A percentile compares a stretch with the other conserved stretches of the same genome.
Evolutionary conservation across 139 green algal genomes (phyloP).

Genomic region (Chlamydomonas applanata): DNA sequence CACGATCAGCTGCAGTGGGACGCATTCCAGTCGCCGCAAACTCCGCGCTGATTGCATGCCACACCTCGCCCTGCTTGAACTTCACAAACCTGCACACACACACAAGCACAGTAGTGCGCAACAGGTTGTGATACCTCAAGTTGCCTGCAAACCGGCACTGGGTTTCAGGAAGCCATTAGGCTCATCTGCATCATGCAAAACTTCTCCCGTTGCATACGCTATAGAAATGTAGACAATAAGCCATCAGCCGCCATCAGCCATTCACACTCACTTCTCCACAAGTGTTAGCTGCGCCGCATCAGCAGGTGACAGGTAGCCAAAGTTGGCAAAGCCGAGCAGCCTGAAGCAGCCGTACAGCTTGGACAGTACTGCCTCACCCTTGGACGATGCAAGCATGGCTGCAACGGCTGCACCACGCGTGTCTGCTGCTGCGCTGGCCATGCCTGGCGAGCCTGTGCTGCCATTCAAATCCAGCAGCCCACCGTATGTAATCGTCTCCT

Average conservation of each 20-base stretch:
- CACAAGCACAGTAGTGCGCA: no score
- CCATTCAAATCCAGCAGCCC: constrained; percentile 1
- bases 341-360: constrained; percentile 45
- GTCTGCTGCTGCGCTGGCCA: neutral
- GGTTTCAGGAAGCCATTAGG: no score
- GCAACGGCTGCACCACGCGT: neutral
- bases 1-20: constrained; percentile 40
- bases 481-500: constrained; percentile 28
- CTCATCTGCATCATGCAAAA: neutral
- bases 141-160: no score
- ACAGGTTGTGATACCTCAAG: no score
- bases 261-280: constrained; percentile 34
- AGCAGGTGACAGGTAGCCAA: constrained; percentile 29
- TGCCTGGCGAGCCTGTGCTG: no score
- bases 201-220: no score
- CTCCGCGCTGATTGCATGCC: constrained; percentile 27
- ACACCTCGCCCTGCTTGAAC: constrained; percentile 57
- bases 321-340: constrained; percentile 35
- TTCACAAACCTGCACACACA: constrained; percentile 41
- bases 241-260: no score
- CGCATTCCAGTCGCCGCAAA: constrained; percentile 32
- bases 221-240: no score
- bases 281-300: constrained; percentile 38
- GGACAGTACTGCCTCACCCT: constrained; percentile 27
- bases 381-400: constrained; percentile 2